Base-by-base conservation (phyloP, 1,139 yeast genomes). In the Kodamaea fungicola region DNA sequence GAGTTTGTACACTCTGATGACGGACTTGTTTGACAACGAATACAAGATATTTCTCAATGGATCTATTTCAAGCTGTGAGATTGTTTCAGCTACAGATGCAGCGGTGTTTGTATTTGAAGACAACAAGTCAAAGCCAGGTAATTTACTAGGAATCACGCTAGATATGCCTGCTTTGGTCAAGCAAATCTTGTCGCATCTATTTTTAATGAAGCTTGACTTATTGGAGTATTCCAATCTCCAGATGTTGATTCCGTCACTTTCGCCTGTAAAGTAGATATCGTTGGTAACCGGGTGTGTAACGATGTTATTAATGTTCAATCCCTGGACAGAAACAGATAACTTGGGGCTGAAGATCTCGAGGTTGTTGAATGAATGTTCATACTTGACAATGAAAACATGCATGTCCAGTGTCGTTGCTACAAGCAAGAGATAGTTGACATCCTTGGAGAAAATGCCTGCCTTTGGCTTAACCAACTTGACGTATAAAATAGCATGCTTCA, bases 171-270 rank as follows among this genome's bases (percentile, higher is more conserved):
- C 74, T 54, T 83, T 80, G 1, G 94, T 84, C 36, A 83, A 71
- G 55, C 96, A 87, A 24, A 83, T 78, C 57, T 88, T 89, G 46
- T 80, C 81, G 54, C 96, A 87, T 50, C 81, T 83, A 53, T 86
- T 84, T 45, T 83, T 80, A 54, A 88, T 88, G 85, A 96, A 92
- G 35, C 88, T 83, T 33, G 90, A 92, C 27, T 84, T 78, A 45
- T 82, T 84, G n/a, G 90, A 77, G 55, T 94, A 94, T 42, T 79
- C 82, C 40, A 92, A 68, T 54, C 88, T 89, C 96, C 97, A 92
- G 34, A 94, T 71, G 50, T 90, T 81, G 32, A 76, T 66, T 2
- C 92, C 95, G 49, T 86, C 89, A 12, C 83, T 71, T 44, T 76
- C 71, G 8, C 96, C 95, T 12, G 85, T 73, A 57, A 94, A 87